Evolutionary conservation across 75 land plant species (phyloP).

Genomic region (Gnetum montanum): DNA sequence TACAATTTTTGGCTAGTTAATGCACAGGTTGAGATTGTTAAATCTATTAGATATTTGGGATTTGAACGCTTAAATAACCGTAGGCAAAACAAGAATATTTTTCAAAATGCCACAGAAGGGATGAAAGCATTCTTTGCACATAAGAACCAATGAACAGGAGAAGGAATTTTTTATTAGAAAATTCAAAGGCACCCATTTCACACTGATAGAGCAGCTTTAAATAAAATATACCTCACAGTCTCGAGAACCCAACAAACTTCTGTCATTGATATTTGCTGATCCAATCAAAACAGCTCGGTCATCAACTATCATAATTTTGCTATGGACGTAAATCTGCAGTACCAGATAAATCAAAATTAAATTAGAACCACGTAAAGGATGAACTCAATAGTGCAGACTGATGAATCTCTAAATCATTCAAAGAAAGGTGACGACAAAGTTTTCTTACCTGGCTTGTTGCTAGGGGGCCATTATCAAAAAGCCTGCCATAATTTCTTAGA

Average conservation of each 20-base stretch:
- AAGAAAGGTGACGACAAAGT: background rate
- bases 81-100: too few species aligned
- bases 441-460: conserved; percentile 67
- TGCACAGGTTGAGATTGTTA: too few species aligned
- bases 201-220: too few species aligned
- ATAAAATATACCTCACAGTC: conserved; percentile 99
- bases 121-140: too few species aligned
- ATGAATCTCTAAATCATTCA: background rate
- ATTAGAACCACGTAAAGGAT: background rate
- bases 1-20: too few species aligned
- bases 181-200: too few species aligned
- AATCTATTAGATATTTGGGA: too few species aligned
- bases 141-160: too few species aligned
- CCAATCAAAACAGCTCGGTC: conserved; percentile 75
- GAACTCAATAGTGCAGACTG: too few species aligned
- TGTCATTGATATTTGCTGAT: conserved; percentile 94
- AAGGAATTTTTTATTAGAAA: too few species aligned
- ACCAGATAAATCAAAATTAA: conserved; percentile 4
- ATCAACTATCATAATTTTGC: conserved; percentile 95
- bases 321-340: conserved; percentile 93
- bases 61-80: too few species aligned
- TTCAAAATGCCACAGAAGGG: too few species aligned
- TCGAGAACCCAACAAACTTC: conserved; percentile 89
- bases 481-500: conserved; percentile 73
- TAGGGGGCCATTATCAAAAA: conserved; percentile 65